These are phyloP conservation scores for Marasmius oreades DNA, from an alignment of 1,284 basidiomycete species.

Conservation along the genomic window DNA sequence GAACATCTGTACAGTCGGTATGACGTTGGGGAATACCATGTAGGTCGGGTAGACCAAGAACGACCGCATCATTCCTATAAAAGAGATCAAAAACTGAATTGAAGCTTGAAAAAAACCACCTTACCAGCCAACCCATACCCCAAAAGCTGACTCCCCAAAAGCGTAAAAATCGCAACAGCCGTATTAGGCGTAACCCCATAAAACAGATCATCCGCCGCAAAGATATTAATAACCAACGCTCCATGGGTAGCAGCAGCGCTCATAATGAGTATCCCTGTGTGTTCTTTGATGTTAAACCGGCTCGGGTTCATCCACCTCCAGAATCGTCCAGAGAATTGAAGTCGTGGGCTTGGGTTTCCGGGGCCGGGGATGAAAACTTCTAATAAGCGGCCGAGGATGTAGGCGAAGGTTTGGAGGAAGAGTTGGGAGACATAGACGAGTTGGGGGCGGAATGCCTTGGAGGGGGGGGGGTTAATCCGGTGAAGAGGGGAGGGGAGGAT, in stretches of 20 bases:
- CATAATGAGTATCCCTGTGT: conserved; percentile 72
- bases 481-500: not conserved
- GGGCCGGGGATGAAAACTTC: conserved; percentile 35
- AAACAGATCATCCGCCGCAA: conserved; percentile 36
- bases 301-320: conserved; percentile 34
- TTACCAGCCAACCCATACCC: conserved; percentile 35
- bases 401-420: conserved; percentile 43
- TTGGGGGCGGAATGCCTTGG: conserved; percentile 32
- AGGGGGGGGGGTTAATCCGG: no score
- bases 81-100: conserved; percentile 9
- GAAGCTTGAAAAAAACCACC: conserved; percentile 1
- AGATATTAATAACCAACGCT: conserved; percentile 40
- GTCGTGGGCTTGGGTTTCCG: conserved; percentile 20
- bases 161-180: conserved; percentile 34
- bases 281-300: conserved; percentile 61
- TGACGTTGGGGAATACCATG: conserved; percentile 24
- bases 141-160: conserved; percentile 37
- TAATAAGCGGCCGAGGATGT: conserved; percentile 26
- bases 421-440: conserved; percentile 42
- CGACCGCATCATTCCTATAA: conserved; percentile 18
- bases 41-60: conserved; percentile 26
- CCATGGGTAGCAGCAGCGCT: conserved; percentile 44
- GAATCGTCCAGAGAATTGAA: conserved; percentile 26
- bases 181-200: conserved; percentile 33
- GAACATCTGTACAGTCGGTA: conserved; percentile 31